Conservation (phyloP, 2,329 filamentous ascomycete species). For the Tolypocladium guangdongense region DNA sequence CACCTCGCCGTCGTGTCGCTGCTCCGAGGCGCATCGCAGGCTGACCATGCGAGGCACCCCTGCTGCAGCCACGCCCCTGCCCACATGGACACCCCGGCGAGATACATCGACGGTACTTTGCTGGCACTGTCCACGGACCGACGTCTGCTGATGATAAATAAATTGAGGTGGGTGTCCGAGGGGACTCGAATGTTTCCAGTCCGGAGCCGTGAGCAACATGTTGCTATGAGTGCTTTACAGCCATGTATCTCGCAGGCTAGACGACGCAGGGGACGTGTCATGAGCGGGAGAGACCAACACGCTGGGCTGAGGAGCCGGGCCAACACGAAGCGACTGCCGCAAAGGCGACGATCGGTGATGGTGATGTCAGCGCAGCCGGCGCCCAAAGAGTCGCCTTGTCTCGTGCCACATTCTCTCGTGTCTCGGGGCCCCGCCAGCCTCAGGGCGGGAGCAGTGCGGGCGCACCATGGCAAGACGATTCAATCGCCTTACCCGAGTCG, state of each 20-base stretch:
- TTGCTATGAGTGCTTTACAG: neutral
- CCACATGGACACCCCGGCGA: neutral
- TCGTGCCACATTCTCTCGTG: constrained; percentile 1
- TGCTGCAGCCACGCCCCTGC: neutral
- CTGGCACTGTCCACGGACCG: neutral
- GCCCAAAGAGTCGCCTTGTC: neutral
- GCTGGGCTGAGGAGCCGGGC: neutral
- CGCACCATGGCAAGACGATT: neutral
- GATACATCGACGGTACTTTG: neutral
- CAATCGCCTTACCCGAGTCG: neutral
- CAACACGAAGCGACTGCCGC: neutral
- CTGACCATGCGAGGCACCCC: neutral
- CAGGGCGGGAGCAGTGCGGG: neutral
- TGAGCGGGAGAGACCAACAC: neutral
- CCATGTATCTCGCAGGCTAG: too few relatives aligned
- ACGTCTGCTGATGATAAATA: neutral
- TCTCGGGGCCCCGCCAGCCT: neutral
- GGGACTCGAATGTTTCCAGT: neutral
- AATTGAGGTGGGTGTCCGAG: neutral
- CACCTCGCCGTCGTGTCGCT: neutral
- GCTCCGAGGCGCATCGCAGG: neutral
- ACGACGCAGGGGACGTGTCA: too few relatives aligned
- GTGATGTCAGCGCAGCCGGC: neutral
- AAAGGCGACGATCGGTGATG: neutral
- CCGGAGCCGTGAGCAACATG: neutral